Base-by-base conservation (phyloP, 768 basidiomycete genomes). In the Exsudoporus frostii region DNA sequence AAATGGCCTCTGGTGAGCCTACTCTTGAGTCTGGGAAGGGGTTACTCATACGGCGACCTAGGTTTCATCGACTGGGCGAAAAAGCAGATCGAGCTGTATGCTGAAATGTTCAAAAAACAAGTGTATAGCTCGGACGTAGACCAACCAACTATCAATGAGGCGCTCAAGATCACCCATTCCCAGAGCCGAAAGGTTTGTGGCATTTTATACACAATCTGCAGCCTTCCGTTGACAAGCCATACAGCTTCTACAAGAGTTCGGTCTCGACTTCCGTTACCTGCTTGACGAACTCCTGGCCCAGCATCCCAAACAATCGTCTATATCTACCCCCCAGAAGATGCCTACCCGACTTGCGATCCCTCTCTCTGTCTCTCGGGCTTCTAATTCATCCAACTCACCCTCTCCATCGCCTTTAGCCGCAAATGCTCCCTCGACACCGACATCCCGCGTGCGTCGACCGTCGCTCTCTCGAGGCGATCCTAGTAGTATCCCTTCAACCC, bases 51-150 rank as follows among this genome's bases (percentile, higher is more conserved):
- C 45, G 7, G 4, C 33, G 7, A 45, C 29, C 15, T 60, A 98
- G 97, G 88, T 10, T 94, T 98, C 63, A 89, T 98, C 20, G 86
- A 92, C 39, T 99, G 97, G 97, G 88, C 93, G 1, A 92, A 86
- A 68, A 79, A 81, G 54, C 88, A 92, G 67, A 81, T 98, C 30
- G 86, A 92, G 64, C 72, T 77, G 20, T 98, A 89, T 65, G 88
- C 86, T 3, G 84, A 85, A 46, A 86, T 86, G 65, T 98, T 98
- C 72, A 77, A 87, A 48, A 89, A 86, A 54, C 97, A 98, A 65
- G 94, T 98, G 0, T 96, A 92, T 68, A 86, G 85, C 24, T 84
- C 87, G 6, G 92, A 92, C 58, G 79, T 86, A 5, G 86, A 88
- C 44, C 73, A 78, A 8, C 72, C 80, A 45, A 81, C 87, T 2